Evolutionary conservation across 495 filamentous ascomycete species (phyloP).

Genomic region (Aspergillus egyptiacus): DNA sequence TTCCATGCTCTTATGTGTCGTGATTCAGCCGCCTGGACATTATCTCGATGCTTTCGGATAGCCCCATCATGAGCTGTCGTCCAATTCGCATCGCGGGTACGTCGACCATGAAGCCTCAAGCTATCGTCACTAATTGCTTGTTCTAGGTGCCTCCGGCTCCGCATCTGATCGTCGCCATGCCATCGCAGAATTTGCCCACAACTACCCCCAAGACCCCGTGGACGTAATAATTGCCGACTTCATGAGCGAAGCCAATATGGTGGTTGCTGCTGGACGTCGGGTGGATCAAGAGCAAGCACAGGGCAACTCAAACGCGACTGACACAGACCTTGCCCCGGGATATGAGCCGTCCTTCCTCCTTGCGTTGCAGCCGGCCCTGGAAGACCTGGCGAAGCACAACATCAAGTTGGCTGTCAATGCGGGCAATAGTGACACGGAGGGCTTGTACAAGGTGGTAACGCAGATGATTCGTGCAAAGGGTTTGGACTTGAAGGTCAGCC

Average conservation of each 20-base stretch:
- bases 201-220: slow-evolving; percentile 44
- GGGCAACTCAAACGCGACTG: not conserved
- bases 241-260: slow-evolving; percentile 54
- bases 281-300: slow-evolving; percentile 25
- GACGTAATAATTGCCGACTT: slow-evolving; percentile 55
- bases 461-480: slow-evolving; percentile 39
- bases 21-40: not conserved
- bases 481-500: slow-evolving; percentile 38
- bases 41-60: not conserved
- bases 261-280: slow-evolving; percentile 36
- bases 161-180: slow-evolving; percentile 53
- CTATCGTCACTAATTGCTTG: not conserved
- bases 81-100: slow-evolving; percentile 23
- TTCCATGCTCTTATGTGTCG: no score
- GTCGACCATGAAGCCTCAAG: not conserved
- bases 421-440: slow-evolving; percentile 46
- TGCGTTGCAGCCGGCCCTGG: slow-evolving; percentile 46
- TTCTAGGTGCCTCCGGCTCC: slow-evolving; percentile 43
- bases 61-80: slow-evolving; percentile 15
- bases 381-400: slow-evolving; percentile 42
- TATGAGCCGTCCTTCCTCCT: slow-evolving; percentile 52
- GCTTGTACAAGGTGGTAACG: slow-evolving; percentile 40
- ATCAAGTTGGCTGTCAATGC: slow-evolving; percentile 58
- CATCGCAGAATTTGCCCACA: slow-evolving; percentile 46
- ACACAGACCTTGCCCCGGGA: slow-evolving; percentile 21